A percentile compares a stretch with the other conserved stretches of the same genome.
Conservation (phyloP, 345 rosid species). For the Sisymbrium altissimum region DNA sequence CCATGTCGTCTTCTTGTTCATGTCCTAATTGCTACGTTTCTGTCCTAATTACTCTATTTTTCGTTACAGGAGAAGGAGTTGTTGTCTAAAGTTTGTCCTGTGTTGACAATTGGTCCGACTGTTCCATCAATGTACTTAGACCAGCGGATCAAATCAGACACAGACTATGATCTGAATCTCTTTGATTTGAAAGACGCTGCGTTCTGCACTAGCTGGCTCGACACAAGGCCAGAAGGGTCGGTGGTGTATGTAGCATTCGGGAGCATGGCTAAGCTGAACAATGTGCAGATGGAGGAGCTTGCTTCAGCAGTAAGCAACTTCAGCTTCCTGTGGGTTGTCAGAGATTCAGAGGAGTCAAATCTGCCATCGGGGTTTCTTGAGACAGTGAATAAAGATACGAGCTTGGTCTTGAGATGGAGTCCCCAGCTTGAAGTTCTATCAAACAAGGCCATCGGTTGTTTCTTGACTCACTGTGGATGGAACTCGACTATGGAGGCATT, state of each 20-base stretch:
- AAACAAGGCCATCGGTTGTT: slow-evolving; percentile 49
- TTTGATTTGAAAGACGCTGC: slow-evolving; percentile 24
- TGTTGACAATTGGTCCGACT: slow-evolving; percentile 56
- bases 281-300: slow-evolving; percentile 49
- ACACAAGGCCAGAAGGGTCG: slow-evolving; percentile 42
- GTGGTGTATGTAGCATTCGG: slow-evolving; percentile 71
- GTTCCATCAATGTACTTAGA: slow-evolving; percentile 63
- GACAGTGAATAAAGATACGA: slow-evolving; percentile 27
- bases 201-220: slow-evolving; percentile 44
- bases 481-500: slow-evolving; percentile 53
- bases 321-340: slow-evolving; percentile 57
- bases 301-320: slow-evolving; percentile 43
- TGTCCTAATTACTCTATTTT: not conserved
- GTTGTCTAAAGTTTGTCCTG: slow-evolving; percentile 41
- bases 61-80: slow-evolving; percentile 40
- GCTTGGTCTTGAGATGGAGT: slow-evolving; percentile 48
- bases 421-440: slow-evolving; percentile 52
- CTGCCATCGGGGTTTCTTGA: slow-evolving; percentile 33
- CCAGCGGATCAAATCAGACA: slow-evolving; percentile 40
- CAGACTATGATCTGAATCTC: slow-evolving; percentile 45
- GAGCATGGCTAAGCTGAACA: slow-evolving; percentile 43
- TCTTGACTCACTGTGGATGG: slow-evolving; percentile 69
- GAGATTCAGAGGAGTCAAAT: slow-evolving; percentile 43
- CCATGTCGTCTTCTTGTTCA: not conserved
- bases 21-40: not conserved